Percentiles rank a stretch among this genome's conserved stretches.
Conservation (phyloP, 805 yeast genomes). For the Hanseniaspora lindneri region DNA sequence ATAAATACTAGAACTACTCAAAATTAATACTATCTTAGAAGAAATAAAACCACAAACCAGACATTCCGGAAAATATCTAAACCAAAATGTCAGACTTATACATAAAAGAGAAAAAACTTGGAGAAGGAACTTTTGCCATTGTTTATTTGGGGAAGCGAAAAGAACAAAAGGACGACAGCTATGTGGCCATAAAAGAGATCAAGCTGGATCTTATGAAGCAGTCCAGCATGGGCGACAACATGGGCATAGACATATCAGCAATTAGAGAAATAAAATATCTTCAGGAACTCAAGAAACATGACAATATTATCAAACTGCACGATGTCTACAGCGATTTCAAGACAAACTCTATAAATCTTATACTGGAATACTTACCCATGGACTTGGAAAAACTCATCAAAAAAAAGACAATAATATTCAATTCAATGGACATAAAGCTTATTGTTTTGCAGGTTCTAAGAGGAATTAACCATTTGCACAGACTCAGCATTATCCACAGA, state of each 20-base stretch:
- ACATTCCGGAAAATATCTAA: not conserved
- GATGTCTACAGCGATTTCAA: slow-evolving; percentile 61
- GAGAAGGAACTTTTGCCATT: slow-evolving; percentile 98
- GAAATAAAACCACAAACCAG: not conserved
- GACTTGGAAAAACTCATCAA: slow-evolving; percentile 84
- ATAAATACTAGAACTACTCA: not conserved
- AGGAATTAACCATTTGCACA: slow-evolving; percentile 91
- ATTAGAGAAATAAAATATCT: slow-evolving; percentile 82
- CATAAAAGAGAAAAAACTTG: slow-evolving; percentile 63
- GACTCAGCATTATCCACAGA: slow-evolving; percentile 80
- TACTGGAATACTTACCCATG: slow-evolving; percentile 84
- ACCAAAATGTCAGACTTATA: not conserved
- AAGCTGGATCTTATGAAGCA: slow-evolving; percentile 38
- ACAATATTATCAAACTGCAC: slow-evolving; percentile 71
- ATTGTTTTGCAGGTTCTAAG: slow-evolving; percentile 92
- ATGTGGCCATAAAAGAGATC: slow-evolving; percentile 88
- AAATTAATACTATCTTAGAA: not conserved
- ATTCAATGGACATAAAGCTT: slow-evolving; percentile 77
- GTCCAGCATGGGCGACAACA: slow-evolving; percentile 7
- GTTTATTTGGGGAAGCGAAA: slow-evolving; percentile 72
- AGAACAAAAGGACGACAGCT: slow-evolving; percentile 31
- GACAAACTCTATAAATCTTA: slow-evolving; percentile 53
- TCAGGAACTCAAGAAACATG: slow-evolving; percentile 59
- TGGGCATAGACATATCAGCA: slow-evolving; percentile 93
- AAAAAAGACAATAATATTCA: slow-evolving; percentile 62